These are phyloP conservation scores for Boletus tomentosulus DNA, from an alignment of 768 basidiomycete genomes.

Conservation along the genomic window DNA sequence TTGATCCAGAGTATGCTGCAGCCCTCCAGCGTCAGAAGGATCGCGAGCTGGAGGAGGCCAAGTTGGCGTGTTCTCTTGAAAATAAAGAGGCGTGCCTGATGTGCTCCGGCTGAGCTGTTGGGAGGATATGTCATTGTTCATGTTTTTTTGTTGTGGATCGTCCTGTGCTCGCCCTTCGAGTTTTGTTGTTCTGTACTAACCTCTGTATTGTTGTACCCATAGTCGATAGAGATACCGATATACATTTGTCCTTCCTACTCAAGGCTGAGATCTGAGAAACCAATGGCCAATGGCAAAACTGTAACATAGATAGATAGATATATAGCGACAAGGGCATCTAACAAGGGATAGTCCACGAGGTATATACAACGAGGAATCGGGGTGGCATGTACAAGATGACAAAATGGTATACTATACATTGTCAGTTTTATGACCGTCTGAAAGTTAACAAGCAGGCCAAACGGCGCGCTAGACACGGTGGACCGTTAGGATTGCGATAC, in stretches of 20 bases:
- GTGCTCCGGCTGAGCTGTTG: slow-evolving; percentile 66
- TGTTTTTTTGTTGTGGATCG: slow-evolving; percentile 3
- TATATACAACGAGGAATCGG: slow-evolving; percentile 9
- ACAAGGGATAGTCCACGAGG: slow-evolving; percentile 2
- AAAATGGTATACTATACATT: slow-evolving; percentile 18
- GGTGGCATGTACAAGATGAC: slow-evolving; percentile 1
- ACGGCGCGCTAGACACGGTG: slow-evolving; percentile 34
- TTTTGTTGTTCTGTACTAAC: slow-evolving; percentile 11
- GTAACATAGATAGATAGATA: background rate
- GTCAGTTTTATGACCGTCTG: background rate
- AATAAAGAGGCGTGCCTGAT: slow-evolving; percentile 94
- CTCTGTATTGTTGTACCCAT: slow-evolving; percentile 18
- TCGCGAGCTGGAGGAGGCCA: slow-evolving; percentile 76
- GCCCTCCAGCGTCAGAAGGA: slow-evolving; percentile 68
- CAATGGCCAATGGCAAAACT: background rate
- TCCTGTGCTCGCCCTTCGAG: background rate
- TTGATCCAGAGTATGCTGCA: slow-evolving; percentile 72
- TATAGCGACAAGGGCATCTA: slow-evolving; percentile 1
- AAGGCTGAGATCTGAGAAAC: no score
- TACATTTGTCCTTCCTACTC: background rate
- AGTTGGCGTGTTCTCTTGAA: slow-evolving; percentile 79
- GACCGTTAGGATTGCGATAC: slow-evolving; percentile 75
- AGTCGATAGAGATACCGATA: slow-evolving; percentile 2
- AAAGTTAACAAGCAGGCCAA: background rate
- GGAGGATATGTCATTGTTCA: background rate